phyloP scores from a whole-genome alignment of 2,329 filamentous ascomycete species.

The Epicoccum sorghinum region DNA sequence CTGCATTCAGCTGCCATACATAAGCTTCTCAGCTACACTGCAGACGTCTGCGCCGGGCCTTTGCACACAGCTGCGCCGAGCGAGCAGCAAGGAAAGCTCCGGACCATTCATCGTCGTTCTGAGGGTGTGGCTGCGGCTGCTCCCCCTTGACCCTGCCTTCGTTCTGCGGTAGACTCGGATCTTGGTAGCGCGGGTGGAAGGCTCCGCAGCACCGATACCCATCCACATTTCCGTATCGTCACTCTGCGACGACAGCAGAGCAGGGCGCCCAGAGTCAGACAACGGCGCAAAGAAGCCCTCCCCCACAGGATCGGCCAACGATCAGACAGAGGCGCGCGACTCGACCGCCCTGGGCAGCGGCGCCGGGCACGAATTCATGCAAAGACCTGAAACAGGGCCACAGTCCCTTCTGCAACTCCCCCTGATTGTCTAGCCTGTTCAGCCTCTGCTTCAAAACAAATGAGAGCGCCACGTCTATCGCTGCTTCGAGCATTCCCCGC shows the following conservation, averaged over 20 bases:
- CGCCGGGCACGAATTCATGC: constrained; percentile 24
- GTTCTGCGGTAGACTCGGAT: neutral
- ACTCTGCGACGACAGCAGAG: neutral
- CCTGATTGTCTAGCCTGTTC: constrained; percentile 36
- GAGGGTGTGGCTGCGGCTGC: constrained; percentile 4
- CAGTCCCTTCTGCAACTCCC: constrained; percentile 32
- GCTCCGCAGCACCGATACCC: constrained; percentile 7
- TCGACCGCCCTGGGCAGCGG: constrained; percentile 17
- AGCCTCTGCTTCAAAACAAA: constrained; percentile 39
- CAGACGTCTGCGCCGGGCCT: neutral
- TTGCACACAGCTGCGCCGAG: constrained; percentile 3
- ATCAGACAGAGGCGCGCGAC: constrained; percentile 17
- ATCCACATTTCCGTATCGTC: too few relatives aligned
- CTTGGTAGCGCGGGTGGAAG: neutral
- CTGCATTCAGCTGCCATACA: constrained; percentile 13
- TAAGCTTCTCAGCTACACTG: neutral
- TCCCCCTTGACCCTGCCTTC: constrained; percentile 9
- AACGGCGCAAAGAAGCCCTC: constrained; percentile 14
- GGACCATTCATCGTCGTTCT: neutral
- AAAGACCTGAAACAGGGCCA: constrained; percentile 39
- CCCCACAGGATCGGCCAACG: constrained; percentile 23
- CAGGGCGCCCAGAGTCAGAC: neutral
- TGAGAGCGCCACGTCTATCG: constrained; percentile 26
- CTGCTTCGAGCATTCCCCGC: constrained; percentile 22
- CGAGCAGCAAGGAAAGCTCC: neutral